Evolutionary conservation across 2,329 filamentous ascomycete genomes (phyloP).

Genomic region (Leptographium wingfieldii): DNA sequence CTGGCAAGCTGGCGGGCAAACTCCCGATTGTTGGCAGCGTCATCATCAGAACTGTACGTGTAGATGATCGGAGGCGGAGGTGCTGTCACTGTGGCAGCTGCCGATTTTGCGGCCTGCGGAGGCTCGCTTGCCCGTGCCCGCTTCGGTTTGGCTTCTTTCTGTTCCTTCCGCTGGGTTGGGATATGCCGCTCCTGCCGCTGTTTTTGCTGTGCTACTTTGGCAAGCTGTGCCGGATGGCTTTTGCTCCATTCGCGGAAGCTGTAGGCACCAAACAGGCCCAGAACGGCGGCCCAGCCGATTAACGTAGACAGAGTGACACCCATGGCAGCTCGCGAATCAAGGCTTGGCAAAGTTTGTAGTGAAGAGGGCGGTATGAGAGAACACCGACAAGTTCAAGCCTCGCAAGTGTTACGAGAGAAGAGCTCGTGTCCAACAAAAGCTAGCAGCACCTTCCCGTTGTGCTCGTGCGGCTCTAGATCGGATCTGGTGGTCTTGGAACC

Average conservation of each 20-base stretch:
- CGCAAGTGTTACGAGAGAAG: not conserved
- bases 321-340: conserved; percentile 14
- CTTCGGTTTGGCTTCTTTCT: conserved; percentile 19
- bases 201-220: conserved; percentile 13
- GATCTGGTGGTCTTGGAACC: not conserved
- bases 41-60: conserved; percentile 40
- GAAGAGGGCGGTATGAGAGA: not conserved
- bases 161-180: conserved; percentile 22
- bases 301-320: conserved; percentile 22
- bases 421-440: not conserved
- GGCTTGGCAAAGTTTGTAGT: not conserved
- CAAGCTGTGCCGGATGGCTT: conserved; percentile 13
- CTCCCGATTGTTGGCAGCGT: conserved; percentile 44
- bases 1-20: conserved; percentile 64
- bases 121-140: conserved; percentile 25
- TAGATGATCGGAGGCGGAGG: conserved; percentile 12
- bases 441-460: not conserved
- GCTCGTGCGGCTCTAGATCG: not conserved
- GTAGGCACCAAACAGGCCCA: conserved; percentile 14
- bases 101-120: conserved; percentile 23
- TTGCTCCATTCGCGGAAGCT: conserved; percentile 15
- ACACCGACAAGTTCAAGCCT: not conserved
- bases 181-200: conserved; percentile 20
- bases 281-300: conserved; percentile 20
- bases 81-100: not conserved